These are phyloP conservation scores for Talinum fruticosum DNA, from an alignment of 148 eudicot genomes.

Conservation along the genomic window DNA sequence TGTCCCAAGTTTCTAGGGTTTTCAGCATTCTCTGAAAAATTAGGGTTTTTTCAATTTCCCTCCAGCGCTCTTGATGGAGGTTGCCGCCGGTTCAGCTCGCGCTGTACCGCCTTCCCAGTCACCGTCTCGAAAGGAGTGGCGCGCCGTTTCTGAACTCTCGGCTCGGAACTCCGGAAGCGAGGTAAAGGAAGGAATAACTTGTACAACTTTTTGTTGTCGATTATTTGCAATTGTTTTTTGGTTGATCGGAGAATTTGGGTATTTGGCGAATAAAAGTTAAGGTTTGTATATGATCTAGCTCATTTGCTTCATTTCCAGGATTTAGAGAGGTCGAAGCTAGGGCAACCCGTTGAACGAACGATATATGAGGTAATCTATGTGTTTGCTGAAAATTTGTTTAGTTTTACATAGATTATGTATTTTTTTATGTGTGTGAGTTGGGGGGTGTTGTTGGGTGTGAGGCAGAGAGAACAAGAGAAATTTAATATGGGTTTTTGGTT, in stretches of 20 bases:
- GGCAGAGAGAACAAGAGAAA: not conserved
- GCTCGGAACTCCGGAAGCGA: constrained; percentile 50
- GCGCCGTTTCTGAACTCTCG: constrained; percentile 63
- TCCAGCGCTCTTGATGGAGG: constrained; percentile 43
- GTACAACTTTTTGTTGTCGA: not conserved
- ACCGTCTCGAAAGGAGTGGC: constrained; percentile 76
- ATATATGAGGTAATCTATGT: constrained; percentile 69
- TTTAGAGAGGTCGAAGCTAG: constrained; percentile 59
- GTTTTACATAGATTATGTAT: not conserved
- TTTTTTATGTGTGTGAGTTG: not conserved
- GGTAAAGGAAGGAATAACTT: constrained; percentile 32
- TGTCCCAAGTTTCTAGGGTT: constrained; percentile 27
- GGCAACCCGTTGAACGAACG: constrained; percentile 73
- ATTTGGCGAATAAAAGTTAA: not conserved
- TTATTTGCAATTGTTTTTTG: constrained; percentile 10
- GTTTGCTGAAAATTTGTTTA: constrained; percentile 9
- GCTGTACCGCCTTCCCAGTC: constrained; percentile 50
- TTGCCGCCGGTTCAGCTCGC: constrained; percentile 47
- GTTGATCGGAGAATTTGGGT: constrained; percentile 25
- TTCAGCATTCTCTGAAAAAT: constrained; percentile 11
- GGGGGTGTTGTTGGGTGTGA: too few species aligned
- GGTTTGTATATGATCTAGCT: constrained; percentile 21
- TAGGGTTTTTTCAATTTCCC: not conserved
- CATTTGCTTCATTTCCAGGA: constrained; percentile 37
- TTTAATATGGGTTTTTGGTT: constrained; percentile 30